A percentile compares a stretch with the other conserved stretches of the same genome.
Evolutionary conservation across 441 rosid species (phyloP).

Genomic region (Gossypium lobatum): DNA sequence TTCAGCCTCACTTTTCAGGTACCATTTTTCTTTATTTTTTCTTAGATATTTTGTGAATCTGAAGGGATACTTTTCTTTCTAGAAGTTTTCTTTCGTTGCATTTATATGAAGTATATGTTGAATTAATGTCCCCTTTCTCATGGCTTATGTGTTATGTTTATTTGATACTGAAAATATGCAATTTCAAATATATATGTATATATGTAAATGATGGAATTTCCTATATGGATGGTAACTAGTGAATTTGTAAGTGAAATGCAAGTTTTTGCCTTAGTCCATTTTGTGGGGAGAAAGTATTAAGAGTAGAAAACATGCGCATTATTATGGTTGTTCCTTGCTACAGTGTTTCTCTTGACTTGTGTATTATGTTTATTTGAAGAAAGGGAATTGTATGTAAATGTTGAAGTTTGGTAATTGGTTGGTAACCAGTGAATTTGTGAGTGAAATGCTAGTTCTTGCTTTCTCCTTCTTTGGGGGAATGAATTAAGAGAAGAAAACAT

Average conservation of each 20-base stretch:
- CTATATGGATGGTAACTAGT: no score
- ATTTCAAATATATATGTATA: not conserved
- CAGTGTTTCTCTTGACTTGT: not conserved
- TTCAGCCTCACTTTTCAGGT: constrained; percentile 86
- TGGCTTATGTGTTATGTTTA: not conserved
- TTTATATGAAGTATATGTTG: not conserved
- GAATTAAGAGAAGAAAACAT: not conserved
- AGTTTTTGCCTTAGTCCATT: not conserved
- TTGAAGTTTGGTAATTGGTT: not conserved
- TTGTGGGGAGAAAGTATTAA: not conserved
- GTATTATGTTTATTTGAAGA: no score
- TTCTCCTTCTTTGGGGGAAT: not conserved
- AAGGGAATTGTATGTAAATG: not conserved
- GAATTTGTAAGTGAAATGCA: not conserved
- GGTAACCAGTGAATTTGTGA: not conserved
- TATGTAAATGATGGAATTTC: not conserved
- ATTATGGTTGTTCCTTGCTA: not conserved
- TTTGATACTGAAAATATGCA: not conserved
- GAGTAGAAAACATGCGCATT: not conserved
- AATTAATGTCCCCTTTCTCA: not conserved
- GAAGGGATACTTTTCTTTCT: not conserved
- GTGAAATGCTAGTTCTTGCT: not conserved
- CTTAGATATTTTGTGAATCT: not conserved
- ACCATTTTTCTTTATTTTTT: not conserved
- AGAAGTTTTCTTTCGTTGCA: not conserved